Percentiles rank a stretch among this genome's conserved stretches.
These are phyloP conservation scores for Rhodotorula diobovata DNA, from an alignment of 768 basidiomycete genomes.

Conservation along the genomic window DNA sequence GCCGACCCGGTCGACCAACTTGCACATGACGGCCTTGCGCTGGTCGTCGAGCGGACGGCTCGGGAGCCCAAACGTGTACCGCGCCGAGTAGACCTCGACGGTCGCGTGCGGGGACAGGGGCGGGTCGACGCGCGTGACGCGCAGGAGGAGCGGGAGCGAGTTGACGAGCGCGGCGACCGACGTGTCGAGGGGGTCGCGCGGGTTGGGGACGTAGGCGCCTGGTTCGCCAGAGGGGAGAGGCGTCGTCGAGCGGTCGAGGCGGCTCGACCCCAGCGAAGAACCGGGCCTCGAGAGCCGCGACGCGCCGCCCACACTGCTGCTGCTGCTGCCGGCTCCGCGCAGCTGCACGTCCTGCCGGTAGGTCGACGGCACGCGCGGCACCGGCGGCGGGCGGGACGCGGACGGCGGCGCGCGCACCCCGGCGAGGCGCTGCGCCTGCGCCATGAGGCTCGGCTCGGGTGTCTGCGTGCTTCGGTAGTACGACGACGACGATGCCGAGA, in stretches of 20 bases:
- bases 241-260: not conserved
- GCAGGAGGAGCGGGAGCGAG: slow-evolving; percentile 62
- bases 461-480: slow-evolving; percentile 47
- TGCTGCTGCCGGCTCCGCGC: not conserved
- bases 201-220: slow-evolving; percentile 48
- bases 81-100: slow-evolving; percentile 67
- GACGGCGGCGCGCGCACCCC: slow-evolving; percentile 15
- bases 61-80: slow-evolving; percentile 61
- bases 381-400: slow-evolving; percentile 11
- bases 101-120: slow-evolving; percentile 60
- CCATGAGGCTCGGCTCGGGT: slow-evolving; percentile 61
- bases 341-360: not conserved
- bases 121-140: slow-evolving; percentile 72
- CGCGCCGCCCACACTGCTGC: not conserved
- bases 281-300: not conserved
- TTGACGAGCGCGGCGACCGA: slow-evolving; percentile 74
- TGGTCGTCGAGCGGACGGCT: not conserved
- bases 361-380: slow-evolving; percentile 11
- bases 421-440: slow-evolving; percentile 54
- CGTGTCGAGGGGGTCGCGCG: slow-evolving; percentile 72
- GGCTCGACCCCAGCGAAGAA: not conserved
- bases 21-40: slow-evolving; percentile 69
- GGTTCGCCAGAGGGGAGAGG: not conserved
- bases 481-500: slow-evolving; percentile 44
- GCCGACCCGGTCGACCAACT: slow-evolving; percentile 71